Percentiles rank a stretch among this genome's conserved stretches.
Evolutionary conservation across 306 rosid species (phyloP).

Genomic region (Nissolia schottii): DNA sequence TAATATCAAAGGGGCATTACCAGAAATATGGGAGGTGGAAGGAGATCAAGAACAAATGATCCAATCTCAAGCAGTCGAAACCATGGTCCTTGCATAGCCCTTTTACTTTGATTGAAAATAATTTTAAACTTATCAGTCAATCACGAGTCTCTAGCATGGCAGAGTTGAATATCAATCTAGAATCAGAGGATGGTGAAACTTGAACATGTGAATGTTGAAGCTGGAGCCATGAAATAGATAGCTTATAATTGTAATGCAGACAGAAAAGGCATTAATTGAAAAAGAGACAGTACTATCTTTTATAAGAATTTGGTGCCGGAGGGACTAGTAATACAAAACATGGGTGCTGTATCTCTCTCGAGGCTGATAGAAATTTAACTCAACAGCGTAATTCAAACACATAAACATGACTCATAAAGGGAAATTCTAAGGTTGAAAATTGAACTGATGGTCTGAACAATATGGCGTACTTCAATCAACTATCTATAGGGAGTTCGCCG

Average conservation of each 20-base stretch:
- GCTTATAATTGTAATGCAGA: neutral
- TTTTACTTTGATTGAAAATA: neutral
- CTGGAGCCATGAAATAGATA: neutral
- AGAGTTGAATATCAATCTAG: neutral
- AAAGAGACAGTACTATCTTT: neutral
- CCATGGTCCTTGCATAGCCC: constrained; percentile 28
- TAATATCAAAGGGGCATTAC: constrained; percentile 64
- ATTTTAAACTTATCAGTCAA: neutral
- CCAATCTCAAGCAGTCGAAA: constrained; percentile 5
- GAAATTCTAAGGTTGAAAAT: constrained; percentile 2
- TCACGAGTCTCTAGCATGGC: neutral
- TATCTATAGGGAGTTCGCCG: constrained; percentile 66
- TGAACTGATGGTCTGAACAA: constrained; percentile 16
- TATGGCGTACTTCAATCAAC: constrained; percentile 34
- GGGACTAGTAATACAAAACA: constrained; percentile 15
- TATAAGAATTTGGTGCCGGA: neutral
- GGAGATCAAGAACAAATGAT: constrained; percentile 1
- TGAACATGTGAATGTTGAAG: neutral
- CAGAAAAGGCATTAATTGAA: neutral
- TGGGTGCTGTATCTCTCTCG: neutral
- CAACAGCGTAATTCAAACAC: neutral
- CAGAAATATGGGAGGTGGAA: constrained; percentile 48
- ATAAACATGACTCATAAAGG: neutral
- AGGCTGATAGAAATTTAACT: neutral
- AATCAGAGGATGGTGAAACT: neutral